Percentiles rank a stretch among this genome's conserved stretches.
phyloP scores from a whole-genome alignment of 192 early-diverging fungal species.

The Coemansia sp. region DNA sequence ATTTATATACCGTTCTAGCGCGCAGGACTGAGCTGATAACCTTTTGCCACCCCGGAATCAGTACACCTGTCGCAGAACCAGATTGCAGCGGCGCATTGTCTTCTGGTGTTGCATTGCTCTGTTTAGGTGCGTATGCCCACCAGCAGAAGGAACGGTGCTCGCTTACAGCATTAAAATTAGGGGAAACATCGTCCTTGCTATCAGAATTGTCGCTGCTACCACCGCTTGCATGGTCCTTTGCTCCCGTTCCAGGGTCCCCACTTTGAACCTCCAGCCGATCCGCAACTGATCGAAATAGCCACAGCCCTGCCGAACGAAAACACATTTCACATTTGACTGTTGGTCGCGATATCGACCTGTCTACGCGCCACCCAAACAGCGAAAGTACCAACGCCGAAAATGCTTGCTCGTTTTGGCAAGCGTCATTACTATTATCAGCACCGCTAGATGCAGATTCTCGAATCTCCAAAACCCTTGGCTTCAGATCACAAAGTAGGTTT shows the following conservation, averaged over 20 bases:
- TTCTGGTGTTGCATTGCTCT: not conserved
- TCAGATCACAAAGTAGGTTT: constrained; percentile 28
- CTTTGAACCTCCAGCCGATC: not conserved
- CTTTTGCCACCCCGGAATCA: constrained; percentile 50
- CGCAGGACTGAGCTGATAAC: constrained; percentile 37
- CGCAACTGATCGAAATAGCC: constrained; percentile 33
- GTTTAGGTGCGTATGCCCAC: constrained; percentile 34
- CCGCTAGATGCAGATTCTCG: not conserved
- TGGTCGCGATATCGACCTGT: constrained; percentile 22
- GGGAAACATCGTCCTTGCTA: not conserved
- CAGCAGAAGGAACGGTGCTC: constrained; percentile 57
- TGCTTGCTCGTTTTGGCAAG: not conserved
- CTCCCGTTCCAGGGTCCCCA: not conserved
- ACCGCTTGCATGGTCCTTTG: not conserved
- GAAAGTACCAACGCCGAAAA: constrained; percentile 30
- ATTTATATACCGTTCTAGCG: constrained; percentile 27
- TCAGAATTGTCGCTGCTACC: not conserved
- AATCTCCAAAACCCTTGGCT: not conserved
- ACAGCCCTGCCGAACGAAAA: constrained; percentile 41
- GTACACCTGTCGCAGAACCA: not conserved
- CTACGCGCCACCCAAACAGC: constrained; percentile 50
- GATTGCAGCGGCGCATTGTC: not conserved
- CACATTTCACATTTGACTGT: constrained; percentile 43
- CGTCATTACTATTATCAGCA: not conserved
- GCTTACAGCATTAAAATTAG: constrained; percentile 26